phyloP scores from a whole-genome alignment of 2,329 filamentous ascomycete species.

The Diaporthe sp. region DNA sequence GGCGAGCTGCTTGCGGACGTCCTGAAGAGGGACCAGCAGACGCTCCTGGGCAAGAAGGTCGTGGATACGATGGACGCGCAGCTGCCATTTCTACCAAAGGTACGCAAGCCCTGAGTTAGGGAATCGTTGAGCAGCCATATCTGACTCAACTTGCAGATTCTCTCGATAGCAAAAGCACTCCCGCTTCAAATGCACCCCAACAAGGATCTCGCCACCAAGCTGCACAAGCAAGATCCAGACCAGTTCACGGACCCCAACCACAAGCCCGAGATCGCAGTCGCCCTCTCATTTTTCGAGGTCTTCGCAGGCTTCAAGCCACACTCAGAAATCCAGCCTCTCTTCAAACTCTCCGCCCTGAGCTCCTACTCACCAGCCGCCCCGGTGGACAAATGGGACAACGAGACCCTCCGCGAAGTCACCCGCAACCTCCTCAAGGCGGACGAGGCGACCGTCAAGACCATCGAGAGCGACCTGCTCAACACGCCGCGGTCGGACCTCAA shows the following conservation, averaged over 20 bases:
- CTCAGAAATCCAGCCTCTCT: slow-evolving; percentile 68
- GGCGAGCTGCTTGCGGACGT: slow-evolving; percentile 76
- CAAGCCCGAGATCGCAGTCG: slow-evolving; percentile 85
- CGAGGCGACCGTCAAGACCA: slow-evolving; percentile 64
- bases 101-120: slow-evolving; percentile 41
- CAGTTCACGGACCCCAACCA: slow-evolving; percentile 81
- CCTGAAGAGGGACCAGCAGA: slow-evolving; percentile 71
- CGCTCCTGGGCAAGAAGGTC: slow-evolving; percentile 74
- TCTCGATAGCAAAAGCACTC: slow-evolving; percentile 82
- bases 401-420: slow-evolving; percentile 69
- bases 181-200: slow-evolving; percentile 83
- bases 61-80: slow-evolving; percentile 73
- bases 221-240: slow-evolving; percentile 74
- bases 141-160: slow-evolving; percentile 58
- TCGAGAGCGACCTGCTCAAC: slow-evolving; percentile 65
- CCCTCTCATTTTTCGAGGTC: slow-evolving; percentile 78
- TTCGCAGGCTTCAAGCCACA: slow-evolving; percentile 83
- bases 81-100: slow-evolving; percentile 81
- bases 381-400: slow-evolving; percentile 64
- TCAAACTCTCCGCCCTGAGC: slow-evolving; percentile 68
- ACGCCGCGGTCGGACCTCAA: slow-evolving; percentile 63
- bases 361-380: slow-evolving; percentile 63
- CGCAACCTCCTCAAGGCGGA: slow-evolving; percentile 67
- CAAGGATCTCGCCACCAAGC: slow-evolving; percentile 73
- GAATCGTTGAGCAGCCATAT: not conserved